Base-by-base conservation (phyloP, 139 green algal species). In the Coccomyxa sp. region DNA sequence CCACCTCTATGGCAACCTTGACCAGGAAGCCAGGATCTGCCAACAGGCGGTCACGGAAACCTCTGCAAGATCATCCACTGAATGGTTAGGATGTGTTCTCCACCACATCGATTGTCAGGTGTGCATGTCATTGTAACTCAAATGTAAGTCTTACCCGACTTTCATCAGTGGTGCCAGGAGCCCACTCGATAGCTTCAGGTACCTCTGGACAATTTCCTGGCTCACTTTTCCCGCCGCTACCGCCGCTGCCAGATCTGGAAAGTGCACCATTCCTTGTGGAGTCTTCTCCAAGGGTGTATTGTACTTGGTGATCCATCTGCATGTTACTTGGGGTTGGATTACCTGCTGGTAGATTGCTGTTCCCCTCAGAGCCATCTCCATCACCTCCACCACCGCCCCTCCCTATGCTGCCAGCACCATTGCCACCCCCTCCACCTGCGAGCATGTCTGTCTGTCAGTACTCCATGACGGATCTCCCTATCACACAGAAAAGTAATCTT, bases 41-140 rank as follows among this genome's bases (percentile, higher is more conserved):
- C 85, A 99, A 87, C 71, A 99, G 86, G 13, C 96, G 92, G 86
- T 98, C 96, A 13, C 95, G 89, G 88, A 98, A 98, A 45, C 97
- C 96, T 87, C 89, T 82, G 83, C 76, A 77, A 13, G 18, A 14
- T 15, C 67, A 21, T 16, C 17, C 30, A 28, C 10, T 30, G 51
- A 18, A 60, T 28, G 0, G 16, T 83, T 59, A 18, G 66, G 68
- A 76, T 25, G 17, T 27, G 13, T 30, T 13, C 17, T 60, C 21
- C 38, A 67, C 10, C 58, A 30, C 58, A 0, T 13, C n/a, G 38
- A 25, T 18, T 58, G 60, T 13, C 17, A 58, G 76, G 31, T 16
- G 10, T 76, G 45, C 30, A 45, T 45, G 13, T 13, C 11, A 79
- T 58, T 59, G 58, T n/a, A 27, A 68, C 75, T 57, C 79, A 9